Evolutionary conservation across 2,329 filamentous ascomycete genomes (phyloP), one percentile per base, ranked within the genome.

Genomic region (Leptographium wingfieldii): DNA sequence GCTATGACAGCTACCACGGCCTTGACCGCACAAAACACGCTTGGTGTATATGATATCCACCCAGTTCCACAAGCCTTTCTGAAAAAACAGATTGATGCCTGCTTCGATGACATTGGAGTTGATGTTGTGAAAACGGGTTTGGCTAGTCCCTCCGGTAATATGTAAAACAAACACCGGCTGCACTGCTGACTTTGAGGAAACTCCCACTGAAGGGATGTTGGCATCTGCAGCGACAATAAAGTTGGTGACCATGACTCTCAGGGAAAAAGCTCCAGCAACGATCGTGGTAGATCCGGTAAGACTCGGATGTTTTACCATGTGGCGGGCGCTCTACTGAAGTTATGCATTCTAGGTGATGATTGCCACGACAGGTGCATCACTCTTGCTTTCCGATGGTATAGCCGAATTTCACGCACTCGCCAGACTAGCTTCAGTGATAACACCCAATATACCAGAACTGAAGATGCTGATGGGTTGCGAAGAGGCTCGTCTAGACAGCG

Each of bases 1-100:
- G 91, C 90, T 62, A 95, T 96, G 85, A 96, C 92, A 57, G 90
- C 92, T 27, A 96, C 92, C 11, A 95, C 92, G 16, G 92, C 92
- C 25, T 76, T 99, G 69, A 99, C 94, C n/a, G 92, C 90, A 19
- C 94, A 97, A 70, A 96, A 97, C 73, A 99, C 94, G 0, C 79
- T 82, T 58, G 90, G 90, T 5, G 91, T 97, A 16, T 78, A 84
- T 63, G 90, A 81, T 64, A 90, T 97, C 57, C 90, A 96, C 68
- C 76, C 87, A 60, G 82, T 88, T 9, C 92, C 92, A 0, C 77
- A 88, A 0, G 77, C 79, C 5, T 96, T 97, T 71, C 83, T 96
- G 29, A 78, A 78, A 65, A 88, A 89, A 76, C 90, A 95, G 73
- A 91, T 97, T 62, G 86, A 92, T 73, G 87, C 88, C 29, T 90